Evolutionary conservation across 306 rosid species (phyloP).

Genomic region (Ziziphus jujuba): DNA sequence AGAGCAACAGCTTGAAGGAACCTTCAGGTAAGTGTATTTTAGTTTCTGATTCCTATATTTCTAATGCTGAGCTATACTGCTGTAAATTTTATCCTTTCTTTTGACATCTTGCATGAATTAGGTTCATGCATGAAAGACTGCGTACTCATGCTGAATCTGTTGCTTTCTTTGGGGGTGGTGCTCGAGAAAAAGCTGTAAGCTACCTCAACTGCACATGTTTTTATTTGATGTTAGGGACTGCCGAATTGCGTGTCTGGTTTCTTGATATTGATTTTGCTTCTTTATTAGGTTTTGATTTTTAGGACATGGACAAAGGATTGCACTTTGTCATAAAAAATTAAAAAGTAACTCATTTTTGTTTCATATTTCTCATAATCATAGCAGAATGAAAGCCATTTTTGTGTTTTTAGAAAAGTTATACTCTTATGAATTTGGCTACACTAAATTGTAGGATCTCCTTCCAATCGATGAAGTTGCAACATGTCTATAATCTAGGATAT

Average conservation of each 20-base stretch:
- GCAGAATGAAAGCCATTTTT: too few relatives aligned
- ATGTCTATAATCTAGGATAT: neutral
- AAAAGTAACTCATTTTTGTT: too few relatives aligned
- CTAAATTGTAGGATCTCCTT: too few relatives aligned
- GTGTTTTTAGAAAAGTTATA: too few relatives aligned
- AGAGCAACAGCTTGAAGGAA: slow-evolving; percentile 95
- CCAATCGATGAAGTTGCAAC: too few relatives aligned
- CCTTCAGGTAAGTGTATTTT: slow-evolving; percentile 63
- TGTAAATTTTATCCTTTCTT: slow-evolving; percentile 27
- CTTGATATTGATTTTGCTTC: neutral
- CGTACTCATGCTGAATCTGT: slow-evolving; percentile 96
- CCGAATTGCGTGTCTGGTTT: neutral
- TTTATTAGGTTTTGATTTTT: neutral
- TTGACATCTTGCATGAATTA: slow-evolving; percentile 36
- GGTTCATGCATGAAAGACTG: slow-evolving; percentile 99
- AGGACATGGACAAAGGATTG: slow-evolving; percentile 2
- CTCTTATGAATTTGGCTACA: too few relatives aligned
- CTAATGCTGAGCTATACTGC: slow-evolving; percentile 18
- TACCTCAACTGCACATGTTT: slow-evolving; percentile 14
- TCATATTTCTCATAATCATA: too few relatives aligned
- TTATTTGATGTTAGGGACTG: too few relatives aligned
- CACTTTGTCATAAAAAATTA: too few relatives aligned
- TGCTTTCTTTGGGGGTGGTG: slow-evolving; percentile 99
- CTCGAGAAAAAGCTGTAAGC: slow-evolving; percentile 95
- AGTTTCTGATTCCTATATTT: slow-evolving; percentile 24